Conservation (phyloP, 306 rosid species). For the Astragalus glycyphyllos region DNA sequence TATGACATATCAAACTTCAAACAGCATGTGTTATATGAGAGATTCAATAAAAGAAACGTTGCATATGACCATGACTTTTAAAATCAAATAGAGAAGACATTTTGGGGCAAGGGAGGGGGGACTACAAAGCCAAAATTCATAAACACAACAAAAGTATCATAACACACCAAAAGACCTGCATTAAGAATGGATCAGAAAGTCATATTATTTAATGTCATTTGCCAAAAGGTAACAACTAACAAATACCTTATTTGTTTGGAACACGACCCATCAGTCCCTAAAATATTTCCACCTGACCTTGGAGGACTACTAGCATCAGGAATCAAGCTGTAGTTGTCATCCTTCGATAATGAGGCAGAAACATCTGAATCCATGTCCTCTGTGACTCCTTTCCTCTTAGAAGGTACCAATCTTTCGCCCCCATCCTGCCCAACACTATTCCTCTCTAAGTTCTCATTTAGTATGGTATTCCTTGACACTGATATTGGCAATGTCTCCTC, state of each 20-base stretch:
- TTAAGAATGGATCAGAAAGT: background rate
- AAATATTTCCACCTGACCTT: slow-evolving; percentile 37
- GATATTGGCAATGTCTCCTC: slow-evolving; percentile 40
- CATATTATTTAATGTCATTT: slow-evolving; percentile 9
- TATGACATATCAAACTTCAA: slow-evolving; percentile 17
- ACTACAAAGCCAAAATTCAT: background rate
- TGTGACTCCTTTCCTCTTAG: slow-evolving; percentile 56
- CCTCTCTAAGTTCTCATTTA: slow-evolving; percentile 32
- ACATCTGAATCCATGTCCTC: slow-evolving; percentile 52
- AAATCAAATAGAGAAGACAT: slow-evolving; percentile 23
- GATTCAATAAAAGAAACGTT: slow-evolving; percentile 1
- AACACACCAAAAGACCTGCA: slow-evolving; percentile 11
- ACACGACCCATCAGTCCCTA: slow-evolving; percentile 45
- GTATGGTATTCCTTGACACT: slow-evolving; percentile 38
- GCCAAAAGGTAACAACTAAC: slow-evolving; percentile 4
- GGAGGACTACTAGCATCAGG: slow-evolving; percentile 40
- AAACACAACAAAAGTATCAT: slow-evolving; percentile 14
- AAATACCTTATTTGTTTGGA: slow-evolving; percentile 64
- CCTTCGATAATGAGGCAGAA: slow-evolving; percentile 46
- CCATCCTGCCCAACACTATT: slow-evolving; percentile 41
- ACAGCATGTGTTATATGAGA: slow-evolving; percentile 23
- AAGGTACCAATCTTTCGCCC: slow-evolving; percentile 46
- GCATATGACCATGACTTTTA: slow-evolving; percentile 26
- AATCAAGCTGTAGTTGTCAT: slow-evolving; percentile 44
- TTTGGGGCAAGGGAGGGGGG: background rate